These are phyloP conservation scores for Paraphaeosphaeria minitans DNA, from an alignment of 2,329 filamentous ascomycete species.

Conservation along the genomic window DNA sequence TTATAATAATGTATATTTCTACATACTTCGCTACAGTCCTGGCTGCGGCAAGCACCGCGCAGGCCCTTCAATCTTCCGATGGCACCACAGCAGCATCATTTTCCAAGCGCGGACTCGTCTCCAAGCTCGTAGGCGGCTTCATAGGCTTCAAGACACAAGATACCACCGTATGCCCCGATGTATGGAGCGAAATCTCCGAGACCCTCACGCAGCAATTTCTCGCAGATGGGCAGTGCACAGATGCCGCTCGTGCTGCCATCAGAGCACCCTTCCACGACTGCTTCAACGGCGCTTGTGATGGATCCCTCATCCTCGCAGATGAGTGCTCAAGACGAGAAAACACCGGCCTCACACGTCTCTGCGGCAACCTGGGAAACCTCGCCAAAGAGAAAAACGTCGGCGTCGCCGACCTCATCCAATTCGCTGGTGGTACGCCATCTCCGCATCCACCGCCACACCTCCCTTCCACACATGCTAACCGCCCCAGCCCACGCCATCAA, in stretches of 20 bases:
- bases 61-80: constrained; percentile 31
- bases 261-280: constrained; percentile 44
- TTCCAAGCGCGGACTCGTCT: constrained; percentile 24
- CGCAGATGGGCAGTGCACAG: constrained; percentile 42
- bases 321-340: constrained; percentile 48
- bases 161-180: constrained; percentile 29
- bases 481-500: constrained; percentile 41
- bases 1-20: constrained; percentile 43
- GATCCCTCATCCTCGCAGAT: constrained; percentile 43
- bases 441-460: neutral
- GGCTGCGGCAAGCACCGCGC: constrained; percentile 30
- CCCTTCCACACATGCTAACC: neutral
- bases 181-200: constrained; percentile 41
- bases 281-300: constrained; percentile 45
- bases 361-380: constrained; percentile 46
- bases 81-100: constrained; percentile 18
- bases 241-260: constrained; percentile 44
- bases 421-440: constrained; percentile 33
- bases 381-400: constrained; percentile 48
- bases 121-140: constrained; percentile 10
- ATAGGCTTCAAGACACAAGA: constrained; percentile 4
- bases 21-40: constrained; percentile 32
- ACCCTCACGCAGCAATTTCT: constrained; percentile 41
- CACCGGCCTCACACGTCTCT: constrained; percentile 52
- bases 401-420: constrained; percentile 44